Percentiles rank a stretch among this genome's conserved stretches.
phyloP scores from a whole-genome alignment of 345 rosid genomes.

The Pugionium dolabratum region DNA sequence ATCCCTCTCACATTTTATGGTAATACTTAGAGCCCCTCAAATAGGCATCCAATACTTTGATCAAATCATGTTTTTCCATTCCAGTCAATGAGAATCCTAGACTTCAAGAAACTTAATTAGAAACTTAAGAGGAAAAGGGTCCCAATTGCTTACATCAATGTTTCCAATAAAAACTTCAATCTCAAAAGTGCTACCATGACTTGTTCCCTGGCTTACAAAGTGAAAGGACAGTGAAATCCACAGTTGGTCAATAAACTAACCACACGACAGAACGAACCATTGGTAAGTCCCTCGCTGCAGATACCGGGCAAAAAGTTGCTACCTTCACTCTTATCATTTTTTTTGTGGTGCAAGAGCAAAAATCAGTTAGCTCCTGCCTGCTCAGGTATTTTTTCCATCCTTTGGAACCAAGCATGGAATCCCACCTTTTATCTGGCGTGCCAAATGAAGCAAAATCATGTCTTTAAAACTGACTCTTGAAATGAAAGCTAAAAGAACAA shows the following conservation, averaged over 20 bases:
- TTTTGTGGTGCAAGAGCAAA: conserved; percentile 12
- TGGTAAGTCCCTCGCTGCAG: not conserved
- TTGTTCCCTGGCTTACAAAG: conserved; percentile 11
- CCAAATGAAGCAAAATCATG: conserved; percentile 13
- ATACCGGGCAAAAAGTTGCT: conserved; percentile 19
- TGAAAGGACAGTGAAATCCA: not conserved
- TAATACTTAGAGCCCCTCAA: conserved; percentile 33
- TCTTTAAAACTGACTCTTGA: no score
- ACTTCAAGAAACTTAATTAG: conserved; percentile 4
- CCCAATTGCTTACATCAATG: conserved; percentile 25
- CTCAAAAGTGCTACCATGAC: not conserved
- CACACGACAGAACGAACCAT: conserved; percentile 4
- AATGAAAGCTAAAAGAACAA: no score
- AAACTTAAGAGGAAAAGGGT: conserved; percentile 8
- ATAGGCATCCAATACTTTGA: conserved; percentile 32
- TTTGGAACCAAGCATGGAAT: conserved; percentile 76
- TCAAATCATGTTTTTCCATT: conserved; percentile 18
- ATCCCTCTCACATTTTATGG: conserved; percentile 21
- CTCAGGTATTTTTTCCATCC: conserved; percentile 75
- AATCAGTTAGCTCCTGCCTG: conserved; percentile 31
- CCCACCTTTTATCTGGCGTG: conserved; percentile 66
- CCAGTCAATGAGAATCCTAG: conserved; percentile 37
- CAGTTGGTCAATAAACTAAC: not conserved
- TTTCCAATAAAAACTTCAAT: conserved; percentile 1
- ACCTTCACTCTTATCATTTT: not conserved